Evolutionary conservation across 805 yeast species (phyloP).

Genomic region (Groenewaldozyma salmanticensis): DNA sequence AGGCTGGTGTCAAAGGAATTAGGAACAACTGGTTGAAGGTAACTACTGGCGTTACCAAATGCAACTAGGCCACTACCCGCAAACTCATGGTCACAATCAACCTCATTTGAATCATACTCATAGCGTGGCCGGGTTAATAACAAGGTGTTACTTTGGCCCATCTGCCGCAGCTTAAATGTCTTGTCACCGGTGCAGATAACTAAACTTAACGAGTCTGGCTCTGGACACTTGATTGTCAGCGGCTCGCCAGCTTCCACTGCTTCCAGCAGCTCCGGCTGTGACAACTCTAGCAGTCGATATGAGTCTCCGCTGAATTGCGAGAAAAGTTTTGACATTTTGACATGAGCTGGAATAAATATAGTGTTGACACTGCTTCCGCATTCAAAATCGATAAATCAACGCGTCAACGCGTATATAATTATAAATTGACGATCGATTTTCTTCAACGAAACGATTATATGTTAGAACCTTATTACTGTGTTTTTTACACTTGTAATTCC

Average conservation of each 20-base stretch:
- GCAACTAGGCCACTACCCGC: conserved; percentile 8
- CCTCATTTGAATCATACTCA: conserved; percentile 60
- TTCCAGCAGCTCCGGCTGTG: conserved; percentile 18
- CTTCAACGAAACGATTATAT: too few relatives aligned
- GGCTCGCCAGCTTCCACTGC: conserved; percentile 14
- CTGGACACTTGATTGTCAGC: conserved; percentile 29
- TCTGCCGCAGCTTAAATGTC: conserved; percentile 62
- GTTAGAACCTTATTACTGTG: too few relatives aligned
- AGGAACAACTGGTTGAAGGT: conserved; percentile 16
- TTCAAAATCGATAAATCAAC: not conserved
- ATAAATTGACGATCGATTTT: too few relatives aligned
- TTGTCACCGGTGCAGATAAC: conserved; percentile 49
- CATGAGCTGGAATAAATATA: not conserved
- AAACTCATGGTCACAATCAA: conserved; percentile 46
- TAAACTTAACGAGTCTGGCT: conserved; percentile 29
- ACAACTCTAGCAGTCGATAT: conserved; percentile 21
- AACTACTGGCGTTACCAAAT: conserved; percentile 18
- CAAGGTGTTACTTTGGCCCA: conserved; percentile 84
- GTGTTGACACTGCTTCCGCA: not conserved
- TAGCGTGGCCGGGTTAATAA: conserved; percentile 34
- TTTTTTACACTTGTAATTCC: too few relatives aligned
- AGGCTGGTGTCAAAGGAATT: not conserved
- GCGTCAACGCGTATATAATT: too few relatives aligned
- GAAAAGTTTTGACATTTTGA: not conserved
- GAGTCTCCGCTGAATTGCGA: not conserved